These are phyloP conservation scores for Mycena vitilis DNA, from an alignment of 768 basidiomycete genomes.

Conservation along the genomic window DNA sequence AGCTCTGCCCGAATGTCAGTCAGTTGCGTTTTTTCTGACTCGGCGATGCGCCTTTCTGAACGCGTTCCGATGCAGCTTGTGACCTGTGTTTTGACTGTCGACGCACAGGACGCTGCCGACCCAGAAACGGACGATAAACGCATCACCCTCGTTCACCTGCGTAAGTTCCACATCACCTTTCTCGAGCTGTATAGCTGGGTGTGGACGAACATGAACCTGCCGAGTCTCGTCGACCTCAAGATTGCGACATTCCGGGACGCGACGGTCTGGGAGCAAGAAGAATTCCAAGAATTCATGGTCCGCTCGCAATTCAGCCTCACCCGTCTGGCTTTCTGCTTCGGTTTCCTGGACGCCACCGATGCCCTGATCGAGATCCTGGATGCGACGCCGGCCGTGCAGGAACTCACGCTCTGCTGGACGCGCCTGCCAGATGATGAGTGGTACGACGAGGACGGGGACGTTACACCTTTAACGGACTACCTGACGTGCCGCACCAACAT, in stretches of 20 bases:
- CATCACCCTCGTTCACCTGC: neutral
- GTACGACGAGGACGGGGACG: neutral
- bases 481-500: neutral
- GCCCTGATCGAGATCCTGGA: constrained; percentile 2
- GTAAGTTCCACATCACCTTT: constrained; percentile 11
- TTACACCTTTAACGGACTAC: neutral
- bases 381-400: neutral
- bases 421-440: neutral
- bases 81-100: neutral
- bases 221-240: constrained; percentile 8
- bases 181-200: constrained; percentile 16
- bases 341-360: neutral
- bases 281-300: constrained; percentile 4
- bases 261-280: constrained; percentile 3
- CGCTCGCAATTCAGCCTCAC: constrained; percentile 9
- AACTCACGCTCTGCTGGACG: constrained; percentile 9
- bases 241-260: constrained; percentile 7
- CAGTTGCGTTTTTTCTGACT: neutral
- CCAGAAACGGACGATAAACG: neutral
- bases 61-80: constrained; percentile 1
- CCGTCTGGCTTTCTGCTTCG: neutral
- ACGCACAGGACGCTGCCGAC: constrained; percentile 2
- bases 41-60: neutral
- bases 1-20: constrained; percentile 11
- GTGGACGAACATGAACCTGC: constrained; percentile 3